Conservation (phyloP, 345 rosid genomes). For the Gossypium bickii region DNA sequence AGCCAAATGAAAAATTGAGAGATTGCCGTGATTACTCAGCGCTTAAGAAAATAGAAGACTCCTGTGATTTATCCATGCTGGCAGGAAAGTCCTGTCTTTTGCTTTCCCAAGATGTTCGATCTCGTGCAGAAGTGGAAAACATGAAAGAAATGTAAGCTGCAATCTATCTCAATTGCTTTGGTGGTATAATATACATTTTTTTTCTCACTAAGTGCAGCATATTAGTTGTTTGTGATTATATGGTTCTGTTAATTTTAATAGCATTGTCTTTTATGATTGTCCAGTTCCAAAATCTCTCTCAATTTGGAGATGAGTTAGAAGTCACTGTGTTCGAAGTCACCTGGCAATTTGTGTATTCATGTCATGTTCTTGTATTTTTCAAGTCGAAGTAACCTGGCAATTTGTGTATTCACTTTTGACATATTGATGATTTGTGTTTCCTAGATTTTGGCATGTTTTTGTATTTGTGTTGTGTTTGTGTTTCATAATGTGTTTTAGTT, state of each 20-base stretch:
- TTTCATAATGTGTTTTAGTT: too few species aligned
- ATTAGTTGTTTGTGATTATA: conserved; percentile 3
- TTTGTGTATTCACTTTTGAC: too few species aligned
- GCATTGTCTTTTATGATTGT: neutral
- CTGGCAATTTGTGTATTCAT: too few species aligned
- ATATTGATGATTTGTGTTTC: too few species aligned
- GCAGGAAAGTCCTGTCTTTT: conserved; percentile 57
- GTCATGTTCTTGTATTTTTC: too few species aligned
- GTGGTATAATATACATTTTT: conserved; percentile 15
- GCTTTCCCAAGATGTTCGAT: conserved; percentile 55
- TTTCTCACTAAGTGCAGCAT: neutral
- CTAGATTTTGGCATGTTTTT: too few species aligned
- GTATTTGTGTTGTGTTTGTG: too few species aligned
- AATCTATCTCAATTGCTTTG: conserved; percentile 18
- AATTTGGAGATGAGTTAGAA: neutral
- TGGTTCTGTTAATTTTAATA: conserved; percentile 5
- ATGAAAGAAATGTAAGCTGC: conserved; percentile 65
- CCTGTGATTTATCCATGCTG: conserved; percentile 17
- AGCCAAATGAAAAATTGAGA: conserved; percentile 42
- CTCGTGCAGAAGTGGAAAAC: conserved; percentile 52
- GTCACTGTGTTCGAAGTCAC: too few species aligned
- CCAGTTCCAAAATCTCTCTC: neutral
- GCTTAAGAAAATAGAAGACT: neutral
- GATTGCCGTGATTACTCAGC: conserved; percentile 11
- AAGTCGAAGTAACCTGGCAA: too few species aligned